Percentiles rank a stretch among this genome's conserved stretches.
These are phyloP conservation scores for Biscutella laevigata DNA, from an alignment of 441 rosid species.

Conservation along the genomic window DNA sequence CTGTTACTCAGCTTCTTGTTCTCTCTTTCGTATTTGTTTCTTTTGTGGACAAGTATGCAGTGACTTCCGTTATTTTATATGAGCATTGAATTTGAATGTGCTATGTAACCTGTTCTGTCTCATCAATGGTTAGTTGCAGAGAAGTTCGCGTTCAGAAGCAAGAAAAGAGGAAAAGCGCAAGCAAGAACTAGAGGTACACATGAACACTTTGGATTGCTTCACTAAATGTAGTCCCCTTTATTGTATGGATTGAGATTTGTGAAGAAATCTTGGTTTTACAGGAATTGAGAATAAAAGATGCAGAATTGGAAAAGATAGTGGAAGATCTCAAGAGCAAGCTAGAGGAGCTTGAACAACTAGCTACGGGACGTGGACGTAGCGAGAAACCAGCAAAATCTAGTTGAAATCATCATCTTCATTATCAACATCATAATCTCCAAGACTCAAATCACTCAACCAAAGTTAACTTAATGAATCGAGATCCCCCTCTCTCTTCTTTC, in stretches of 20 bases:
- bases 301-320: constrained; percentile 42
- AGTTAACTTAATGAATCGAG: too few relatives aligned
- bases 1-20: neutral
- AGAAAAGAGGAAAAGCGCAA: constrained; percentile 73
- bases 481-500: too few relatives aligned
- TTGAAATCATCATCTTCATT: too few relatives aligned
- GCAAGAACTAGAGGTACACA: constrained; percentile 63
- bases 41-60: neutral
- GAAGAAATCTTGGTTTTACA: constrained; percentile 22
- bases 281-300: constrained; percentile 59
- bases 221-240: neutral
- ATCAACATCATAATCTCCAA: too few relatives aligned
- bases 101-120: neutral
- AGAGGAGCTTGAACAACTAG: constrained; percentile 66
- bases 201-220: neutral
- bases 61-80: neutral
- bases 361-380: constrained; percentile 50
- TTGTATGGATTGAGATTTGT: constrained; percentile 3
- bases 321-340: constrained; percentile 47
- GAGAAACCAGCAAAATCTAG: too few relatives aligned
- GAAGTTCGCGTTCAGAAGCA: constrained; percentile 87
- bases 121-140: constrained; percentile 27
- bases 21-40: neutral
- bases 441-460: too few relatives aligned
- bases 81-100: neutral